These are phyloP conservation scores for Penicillium olsonii DNA, from an alignment of 2,329 filamentous ascomycete genomes.

Conservation along the genomic window DNA sequence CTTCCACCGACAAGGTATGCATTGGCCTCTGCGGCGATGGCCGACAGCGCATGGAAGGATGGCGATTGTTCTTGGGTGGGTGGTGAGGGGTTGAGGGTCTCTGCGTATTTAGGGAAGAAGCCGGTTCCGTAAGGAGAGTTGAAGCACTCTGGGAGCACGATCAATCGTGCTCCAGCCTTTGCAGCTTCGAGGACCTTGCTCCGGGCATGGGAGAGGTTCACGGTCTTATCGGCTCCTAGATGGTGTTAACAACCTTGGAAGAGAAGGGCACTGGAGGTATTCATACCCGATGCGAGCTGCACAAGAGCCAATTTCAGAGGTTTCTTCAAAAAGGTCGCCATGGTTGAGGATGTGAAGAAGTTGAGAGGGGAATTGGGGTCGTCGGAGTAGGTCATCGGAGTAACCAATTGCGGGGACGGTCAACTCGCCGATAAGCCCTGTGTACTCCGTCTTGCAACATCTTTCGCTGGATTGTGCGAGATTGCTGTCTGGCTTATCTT, in stretches of 20 bases:
- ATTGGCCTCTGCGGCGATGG: constrained; percentile 74
- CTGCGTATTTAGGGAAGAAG: constrained; percentile 89
- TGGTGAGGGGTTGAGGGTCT: constrained; percentile 78
- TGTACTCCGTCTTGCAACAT: not conserved
- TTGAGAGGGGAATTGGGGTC: constrained; percentile 3
- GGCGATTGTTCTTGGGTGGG: constrained; percentile 71
- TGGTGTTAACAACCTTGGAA: constrained; percentile 1
- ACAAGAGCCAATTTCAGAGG: constrained; percentile 78
- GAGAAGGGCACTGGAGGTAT: not conserved
- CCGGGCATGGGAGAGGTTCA: constrained; percentile 79
- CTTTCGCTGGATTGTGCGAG: not conserved
- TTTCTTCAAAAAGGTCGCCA: constrained; percentile 67
- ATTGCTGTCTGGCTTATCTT: too few relatives aligned
- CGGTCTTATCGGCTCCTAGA: constrained; percentile 73
- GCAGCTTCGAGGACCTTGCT: constrained; percentile 82
- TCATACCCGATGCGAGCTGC: constrained; percentile 71
- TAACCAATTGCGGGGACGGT: constrained; percentile 12
- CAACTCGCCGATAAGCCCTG: constrained; percentile 9
- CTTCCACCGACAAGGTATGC: constrained; percentile 87
- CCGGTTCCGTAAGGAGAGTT: constrained; percentile 94
- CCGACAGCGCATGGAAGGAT: constrained; percentile 79
- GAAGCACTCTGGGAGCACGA: constrained; percentile 97
- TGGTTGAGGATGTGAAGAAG: constrained; percentile 26
- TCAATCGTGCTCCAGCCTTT: constrained; percentile 72
- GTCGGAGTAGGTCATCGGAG: constrained; percentile 1